Base-by-base conservation (phyloP, 345 rosid species). In the Orychophragmus violaceus region DNA sequence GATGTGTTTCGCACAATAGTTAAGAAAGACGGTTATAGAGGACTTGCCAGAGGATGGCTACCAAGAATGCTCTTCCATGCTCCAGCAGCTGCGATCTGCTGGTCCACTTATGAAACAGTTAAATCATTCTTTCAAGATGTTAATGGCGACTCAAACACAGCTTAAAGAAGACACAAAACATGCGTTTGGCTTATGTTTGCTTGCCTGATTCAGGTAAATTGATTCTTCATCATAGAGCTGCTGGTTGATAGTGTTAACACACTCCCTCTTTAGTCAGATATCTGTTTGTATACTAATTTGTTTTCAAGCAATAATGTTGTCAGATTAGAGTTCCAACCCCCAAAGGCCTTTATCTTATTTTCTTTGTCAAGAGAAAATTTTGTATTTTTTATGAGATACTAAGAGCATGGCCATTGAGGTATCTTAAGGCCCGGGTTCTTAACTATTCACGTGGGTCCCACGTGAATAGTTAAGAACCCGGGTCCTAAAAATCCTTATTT, bases 11-110 rank as follows among this genome's bases (percentile, higher is more conserved):
- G 52, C 14, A 77, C 84, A 25, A 89, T 95, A 55, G 76, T 95
- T 32, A 71, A 74, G 66, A 91, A 91, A 78, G 96, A 95, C 1
- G 95, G 97, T 9, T 91, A 91, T 75, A 81, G 70, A 72, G 97
- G 97, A 64, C 87, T 91, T 14, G 66, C 87, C 12, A 87, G 97
- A 69, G 99, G 99, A 18, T 95, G 99, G 99, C 74, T 80, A 41
- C 99, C 98, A 0, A 82, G 99, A 84, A 95, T 89, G 94, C 87
- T 95, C 25, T 95, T 95, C 84, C 99, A 95, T 67, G 96, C 97
- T 36, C 99, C 98, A n/a, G 99, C 99, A 62, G 97, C 99, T 27
- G 96, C 99, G 3, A 95, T 91, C 66, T 89, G 96, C 70, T 95
- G 99, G 99, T 87, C 98, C 10, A 85, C 89, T 3, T 95, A 95